These are phyloP conservation scores for Terana coerulea DNA, from an alignment of 768 basidiomycete genomes.

Conservation along the genomic window DNA sequence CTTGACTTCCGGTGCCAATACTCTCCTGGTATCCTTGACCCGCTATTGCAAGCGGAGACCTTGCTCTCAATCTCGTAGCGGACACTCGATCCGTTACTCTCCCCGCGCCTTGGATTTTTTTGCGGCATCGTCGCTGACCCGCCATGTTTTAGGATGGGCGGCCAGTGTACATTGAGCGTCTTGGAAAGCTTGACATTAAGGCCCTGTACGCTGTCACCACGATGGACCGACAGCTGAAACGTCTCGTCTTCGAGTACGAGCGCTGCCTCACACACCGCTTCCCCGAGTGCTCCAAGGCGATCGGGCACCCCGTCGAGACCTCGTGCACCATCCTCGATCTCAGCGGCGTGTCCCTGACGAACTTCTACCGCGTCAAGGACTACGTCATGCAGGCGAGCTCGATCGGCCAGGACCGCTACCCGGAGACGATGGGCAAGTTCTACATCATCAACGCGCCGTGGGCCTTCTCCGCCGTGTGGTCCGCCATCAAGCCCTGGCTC, in stretches of 20 bases:
- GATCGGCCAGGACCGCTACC: constrained; percentile 90
- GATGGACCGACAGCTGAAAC: constrained; percentile 81
- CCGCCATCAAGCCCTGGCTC: constrained; percentile 86
- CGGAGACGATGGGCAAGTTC: constrained; percentile 96
- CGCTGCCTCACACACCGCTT: constrained; percentile 77
- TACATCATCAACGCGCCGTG: constrained; percentile 98
- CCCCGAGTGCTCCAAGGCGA: constrained; percentile 66
- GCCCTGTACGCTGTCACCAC: constrained; percentile 81
- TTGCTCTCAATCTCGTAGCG: too few relatives aligned
- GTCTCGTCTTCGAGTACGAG: constrained; percentile 92
- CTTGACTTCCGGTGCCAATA: too few relatives aligned
- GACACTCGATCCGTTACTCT: too few relatives aligned
- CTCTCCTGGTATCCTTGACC: too few relatives aligned
- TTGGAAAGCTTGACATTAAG: constrained; percentile 85
- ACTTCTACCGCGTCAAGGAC: constrained; percentile 90
- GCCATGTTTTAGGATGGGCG: constrained; percentile 69
- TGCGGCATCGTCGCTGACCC: background rate
- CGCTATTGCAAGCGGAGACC: too few relatives aligned
- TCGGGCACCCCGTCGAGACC: constrained; percentile 91
- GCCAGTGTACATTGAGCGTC: constrained; percentile 91
- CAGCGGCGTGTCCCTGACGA: constrained; percentile 57
- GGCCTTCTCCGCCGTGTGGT: constrained; percentile 88
- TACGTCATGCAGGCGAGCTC: constrained; percentile 73
- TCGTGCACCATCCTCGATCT: constrained; percentile 98
- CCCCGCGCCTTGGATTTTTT: too few relatives aligned